phyloP scores from a whole-genome alignment of 805 yeast species.

The Kluyveromyces siamensis region DNA sequence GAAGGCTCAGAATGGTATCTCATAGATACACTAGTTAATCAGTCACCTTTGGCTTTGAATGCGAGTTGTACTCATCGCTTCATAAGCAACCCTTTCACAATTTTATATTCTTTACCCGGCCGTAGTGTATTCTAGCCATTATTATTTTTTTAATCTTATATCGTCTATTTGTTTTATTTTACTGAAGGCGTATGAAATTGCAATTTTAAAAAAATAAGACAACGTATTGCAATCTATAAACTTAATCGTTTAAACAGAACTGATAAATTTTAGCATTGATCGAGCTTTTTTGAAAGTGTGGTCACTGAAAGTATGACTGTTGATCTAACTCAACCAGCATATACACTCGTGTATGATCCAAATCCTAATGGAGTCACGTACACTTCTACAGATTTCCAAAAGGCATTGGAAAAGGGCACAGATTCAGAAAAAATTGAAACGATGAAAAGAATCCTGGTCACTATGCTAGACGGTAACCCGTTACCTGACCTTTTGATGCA shows the following conservation, averaged over 20 bases:
- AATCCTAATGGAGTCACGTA: conserved; percentile 49
- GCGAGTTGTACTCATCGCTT: neutral
- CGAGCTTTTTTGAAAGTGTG: neutral
- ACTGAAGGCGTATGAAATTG: neutral
- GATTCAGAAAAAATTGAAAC: conserved; percentile 83
- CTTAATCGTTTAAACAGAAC: neutral
- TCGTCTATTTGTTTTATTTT: neutral
- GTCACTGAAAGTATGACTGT: conserved; percentile 11
- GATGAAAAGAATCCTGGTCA: conserved; percentile 78
- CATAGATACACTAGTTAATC: no score
- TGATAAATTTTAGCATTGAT: neutral
- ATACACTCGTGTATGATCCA: conserved; percentile 75
- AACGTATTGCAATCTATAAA: neutral
- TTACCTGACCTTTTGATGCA: conserved; percentile 93
- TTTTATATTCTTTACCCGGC: conserved; percentile 1
- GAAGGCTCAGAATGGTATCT: no score
- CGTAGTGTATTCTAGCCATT: neutral
- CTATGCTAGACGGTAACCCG: conserved; percentile 88
- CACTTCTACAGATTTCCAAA: conserved; percentile 64
- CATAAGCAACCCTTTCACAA: neutral
- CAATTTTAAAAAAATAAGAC: neutral
- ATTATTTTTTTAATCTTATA: neutral
- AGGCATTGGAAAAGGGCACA: conserved; percentile 74
- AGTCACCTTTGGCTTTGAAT: no score
- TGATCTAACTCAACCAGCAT: conserved; percentile 36